Conservation (phyloP, 148 eudicot genomes). For the Fallopia convolvulus region DNA sequence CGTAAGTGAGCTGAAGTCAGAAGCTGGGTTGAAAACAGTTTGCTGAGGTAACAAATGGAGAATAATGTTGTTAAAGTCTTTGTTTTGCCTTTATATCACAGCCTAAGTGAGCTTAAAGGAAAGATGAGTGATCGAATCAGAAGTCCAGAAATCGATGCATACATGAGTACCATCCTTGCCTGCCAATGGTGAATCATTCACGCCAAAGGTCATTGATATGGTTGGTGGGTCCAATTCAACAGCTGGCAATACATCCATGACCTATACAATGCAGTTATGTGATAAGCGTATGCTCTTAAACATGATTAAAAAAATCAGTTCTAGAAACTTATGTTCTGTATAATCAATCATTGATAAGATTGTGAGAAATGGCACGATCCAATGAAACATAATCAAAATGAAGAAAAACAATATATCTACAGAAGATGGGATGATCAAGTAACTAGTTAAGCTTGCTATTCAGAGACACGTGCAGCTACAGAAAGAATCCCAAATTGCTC, state of each 20-base stretch:
- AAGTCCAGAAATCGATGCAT: constrained; percentile 21
- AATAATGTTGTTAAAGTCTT: background rate
- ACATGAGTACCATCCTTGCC: constrained; percentile 96
- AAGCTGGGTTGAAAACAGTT: background rate
- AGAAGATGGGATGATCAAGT: background rate
- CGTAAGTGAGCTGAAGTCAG: background rate
- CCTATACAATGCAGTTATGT: constrained; percentile 28
- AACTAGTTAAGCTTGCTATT: background rate
- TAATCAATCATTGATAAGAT: background rate
- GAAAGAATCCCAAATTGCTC: background rate
- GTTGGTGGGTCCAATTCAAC: constrained; percentile 97
- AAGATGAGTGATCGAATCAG: background rate
- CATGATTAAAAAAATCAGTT: too few species aligned
- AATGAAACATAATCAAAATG: background rate
- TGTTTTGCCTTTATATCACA: background rate
- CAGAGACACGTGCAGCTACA: background rate
- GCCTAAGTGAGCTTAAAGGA: background rate
- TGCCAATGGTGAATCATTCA: constrained; percentile 96
- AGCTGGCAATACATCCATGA: constrained; percentile 71
- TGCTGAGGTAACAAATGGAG: background rate
- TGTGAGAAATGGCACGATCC: background rate
- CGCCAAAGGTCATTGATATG: constrained; percentile 98
- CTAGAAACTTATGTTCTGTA: background rate
- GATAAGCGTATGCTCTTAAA: background rate
- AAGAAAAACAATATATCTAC: background rate